Evolutionary conservation across 768 basidiomycete species (phyloP).

Genomic region (Tylopilus subfusipes): DNA sequence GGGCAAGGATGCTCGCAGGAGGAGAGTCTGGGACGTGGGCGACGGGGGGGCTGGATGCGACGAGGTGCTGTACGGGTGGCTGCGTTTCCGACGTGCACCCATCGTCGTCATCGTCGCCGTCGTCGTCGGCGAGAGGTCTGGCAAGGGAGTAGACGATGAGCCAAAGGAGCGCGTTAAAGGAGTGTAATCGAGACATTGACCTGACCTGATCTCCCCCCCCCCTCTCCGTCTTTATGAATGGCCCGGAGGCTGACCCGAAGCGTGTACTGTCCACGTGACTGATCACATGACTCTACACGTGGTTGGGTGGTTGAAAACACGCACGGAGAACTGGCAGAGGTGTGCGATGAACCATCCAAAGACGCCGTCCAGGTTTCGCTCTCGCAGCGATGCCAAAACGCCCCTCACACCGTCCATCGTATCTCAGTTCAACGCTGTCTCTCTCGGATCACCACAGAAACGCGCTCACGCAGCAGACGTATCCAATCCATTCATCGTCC

Average conservation of each 20-base stretch:
- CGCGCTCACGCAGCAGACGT: constrained; percentile 40
- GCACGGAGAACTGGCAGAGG: neutral
- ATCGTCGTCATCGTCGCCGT: constrained; percentile 4
- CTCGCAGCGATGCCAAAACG: constrained; percentile 48
- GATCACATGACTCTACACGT: constrained; percentile 21
- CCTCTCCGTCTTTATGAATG: constrained; percentile 9
- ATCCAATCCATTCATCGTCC: constrained; percentile 62
- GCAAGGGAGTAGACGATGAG: neutral
- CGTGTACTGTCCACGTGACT: constrained; percentile 10
- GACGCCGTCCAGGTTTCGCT: constrained; percentile 45
- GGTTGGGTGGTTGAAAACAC: constrained; percentile 11
- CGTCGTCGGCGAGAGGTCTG: constrained; percentile 11
- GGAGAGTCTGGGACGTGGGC: constrained; percentile 1
- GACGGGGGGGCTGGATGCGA: neutral
- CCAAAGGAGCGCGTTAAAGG: constrained; percentile 9
- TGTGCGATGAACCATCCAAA: constrained; percentile 34
- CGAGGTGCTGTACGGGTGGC: neutral
- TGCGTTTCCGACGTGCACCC: neutral
- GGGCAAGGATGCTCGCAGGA: constrained; percentile 6
- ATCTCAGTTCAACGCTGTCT: constrained; percentile 38
- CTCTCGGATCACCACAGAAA: constrained; percentile 30
- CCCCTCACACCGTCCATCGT: constrained; percentile 46
- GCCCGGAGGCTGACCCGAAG: constrained; percentile 21
- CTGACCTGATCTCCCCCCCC: neutral
- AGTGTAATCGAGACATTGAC: constrained; percentile 10